Evolutionary conservation across 2,329 filamentous ascomycete genomes (phyloP), one percentile per base, ranked within the genome.

Genomic region (Trichoderma citrinoviride): DNA sequence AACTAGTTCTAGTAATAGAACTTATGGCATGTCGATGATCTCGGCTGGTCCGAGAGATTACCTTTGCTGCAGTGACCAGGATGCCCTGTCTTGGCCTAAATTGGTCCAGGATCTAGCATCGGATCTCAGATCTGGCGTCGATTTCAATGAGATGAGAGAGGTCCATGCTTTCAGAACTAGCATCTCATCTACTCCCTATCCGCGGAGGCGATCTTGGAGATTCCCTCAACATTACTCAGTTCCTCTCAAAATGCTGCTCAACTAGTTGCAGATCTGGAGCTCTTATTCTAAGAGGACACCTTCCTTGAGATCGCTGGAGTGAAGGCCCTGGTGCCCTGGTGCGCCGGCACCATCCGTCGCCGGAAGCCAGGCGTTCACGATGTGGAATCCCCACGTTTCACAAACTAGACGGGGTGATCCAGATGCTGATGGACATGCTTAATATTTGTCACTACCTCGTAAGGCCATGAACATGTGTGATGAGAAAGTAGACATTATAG

Each of bases 71-170:
- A 46, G 25, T 17, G 14, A 33, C 58, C 23, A 17, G 40, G 49
- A 37, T 62, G 49, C 58, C 58, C 33, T 54, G 60, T 53, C 41
- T 40, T 54, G 60, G 29, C 33, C 40, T 53, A 46, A 53, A 53
- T 7, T 54, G 60, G 60, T 43, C 49, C 14, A 21, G 15, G 37
- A 53, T 54, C 60, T 62, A 54, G 27, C n/a, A 54, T 53, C 27
- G 29, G 27, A 62, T 53, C 60, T 62, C 52, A 54, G 47, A 62
- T 62, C 60, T 54, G 25, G 29, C 37, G 21, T 29, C 44, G 10
- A 60, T 25, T 56, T 27, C 44, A 41, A 50, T 37, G 43, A 19
- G 19, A 40, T 37, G 40, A 54, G 25, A 40, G 49, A 23, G 40
- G 25, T 19, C 40, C 60, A 21, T 54, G 60, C 40, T 46, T 27